Conservation (phyloP, 192 early-diverging fungal species). For the Coemansia guatemalensis region DNA sequence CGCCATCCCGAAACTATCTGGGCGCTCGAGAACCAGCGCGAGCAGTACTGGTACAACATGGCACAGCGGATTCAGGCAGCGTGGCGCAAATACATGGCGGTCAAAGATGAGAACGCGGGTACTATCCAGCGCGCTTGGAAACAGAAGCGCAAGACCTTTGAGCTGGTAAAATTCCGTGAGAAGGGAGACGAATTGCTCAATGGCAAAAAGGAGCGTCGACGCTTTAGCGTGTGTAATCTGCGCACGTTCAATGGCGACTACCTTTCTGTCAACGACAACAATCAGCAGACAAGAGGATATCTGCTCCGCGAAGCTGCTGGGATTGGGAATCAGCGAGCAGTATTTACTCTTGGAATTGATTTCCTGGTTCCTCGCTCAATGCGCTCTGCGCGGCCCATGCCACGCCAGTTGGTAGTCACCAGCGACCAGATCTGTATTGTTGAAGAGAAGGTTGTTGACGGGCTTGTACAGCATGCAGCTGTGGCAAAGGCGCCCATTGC, state of each 20-base stretch:
- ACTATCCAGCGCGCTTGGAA: constrained; percentile 78
- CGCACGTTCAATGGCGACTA: constrained; percentile 93
- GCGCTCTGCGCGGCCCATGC: constrained; percentile 72
- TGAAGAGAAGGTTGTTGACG: constrained; percentile 55
- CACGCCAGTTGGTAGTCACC: constrained; percentile 71
- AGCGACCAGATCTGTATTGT: constrained; percentile 60
- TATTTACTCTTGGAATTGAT: constrained; percentile 64
- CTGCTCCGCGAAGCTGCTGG: constrained; percentile 41
- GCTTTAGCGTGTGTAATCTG: constrained; percentile 79
- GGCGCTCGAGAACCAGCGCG: constrained; percentile 86
- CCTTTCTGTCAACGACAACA: constrained; percentile 58
- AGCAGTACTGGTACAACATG: constrained; percentile 96
- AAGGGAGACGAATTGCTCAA: constrained; percentile 89
- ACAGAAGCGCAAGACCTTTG: constrained; percentile 78
- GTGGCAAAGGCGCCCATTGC: constrained; percentile 60
- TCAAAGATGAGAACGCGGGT: constrained; percentile 63
- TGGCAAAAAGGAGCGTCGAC: constrained; percentile 88
- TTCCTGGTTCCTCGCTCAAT: constrained; percentile 67
- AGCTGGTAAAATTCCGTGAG: constrained; percentile 89
- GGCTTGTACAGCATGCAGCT: constrained; percentile 53
- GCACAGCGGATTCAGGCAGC: constrained; percentile 90
- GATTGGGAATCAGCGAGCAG: constrained; percentile 52
- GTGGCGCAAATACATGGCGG: constrained; percentile 75
- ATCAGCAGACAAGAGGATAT: constrained; percentile 21
- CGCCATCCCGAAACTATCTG: constrained; percentile 92